Evolutionary conservation across 2,329 filamentous ascomycete species (phyloP), one percentile per base, ranked within the genome.

Genomic region (Huntiella abstrusa): DNA sequence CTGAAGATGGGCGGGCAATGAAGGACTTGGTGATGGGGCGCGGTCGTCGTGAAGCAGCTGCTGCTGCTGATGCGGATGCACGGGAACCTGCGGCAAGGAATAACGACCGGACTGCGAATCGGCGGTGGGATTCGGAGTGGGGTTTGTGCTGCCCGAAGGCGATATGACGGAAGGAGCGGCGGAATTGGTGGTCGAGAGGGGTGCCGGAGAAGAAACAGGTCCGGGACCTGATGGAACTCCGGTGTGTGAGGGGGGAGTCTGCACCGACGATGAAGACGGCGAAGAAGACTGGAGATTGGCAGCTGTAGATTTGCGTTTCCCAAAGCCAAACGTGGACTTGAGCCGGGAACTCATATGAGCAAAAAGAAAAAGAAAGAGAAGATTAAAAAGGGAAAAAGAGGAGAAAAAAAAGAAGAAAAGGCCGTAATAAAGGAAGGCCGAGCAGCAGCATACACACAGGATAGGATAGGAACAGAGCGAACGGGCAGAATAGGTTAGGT

Each of bases 291-390:
- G 68, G 57, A 73, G 72, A 62, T 69, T 75, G 60, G 70, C 38
- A 37, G 42, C 69, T 48, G 46, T 69, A 58, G 78, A 80, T 69
- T 77, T 82, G 64, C 81, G 78, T 73, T 82, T 83, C 66, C 79
- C 80, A 70, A 83, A 81, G 66, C 81, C 79, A 67, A 85, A 72
- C 70, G 74, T 63, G 84, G 75, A 65, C 80, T 77, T 62, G 75
- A 74, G 70, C 75, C 82, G 73, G 71, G 77, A 83, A 72, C 74
- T 82, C 78, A 83, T 82, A 45, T 34, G 49, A 40, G 39, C 22
- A 40, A 42, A 69, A 64, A 67, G 64, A 56, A 50, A 54, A 55
- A 53, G 53, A 52, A 55, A 48, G 53, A 51, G 52, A 51, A 44
- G 50, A 52, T 51, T 49, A 51, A 45, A 28, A 49, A 45, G 36